Evolutionary conservation across 331 rosid genomes (phyloP).

Genomic region (Quercus tomentella): DNA sequence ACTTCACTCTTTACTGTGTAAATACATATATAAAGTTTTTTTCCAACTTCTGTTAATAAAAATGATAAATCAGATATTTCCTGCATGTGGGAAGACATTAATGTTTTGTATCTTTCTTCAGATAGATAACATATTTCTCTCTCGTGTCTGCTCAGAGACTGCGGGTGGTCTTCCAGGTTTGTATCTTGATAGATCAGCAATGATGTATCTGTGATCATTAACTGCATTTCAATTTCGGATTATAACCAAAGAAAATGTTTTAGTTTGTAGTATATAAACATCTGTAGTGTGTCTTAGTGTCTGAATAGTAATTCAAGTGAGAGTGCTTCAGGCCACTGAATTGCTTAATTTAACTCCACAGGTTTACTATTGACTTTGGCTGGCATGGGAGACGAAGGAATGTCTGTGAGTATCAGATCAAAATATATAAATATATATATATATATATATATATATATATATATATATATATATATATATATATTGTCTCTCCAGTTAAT

Average conservation of each 20-base stretch:
- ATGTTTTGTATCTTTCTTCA: slow-evolving; percentile 23
- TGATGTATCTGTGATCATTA: background rate
- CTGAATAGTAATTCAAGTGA: background rate
- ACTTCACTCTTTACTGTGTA: background rate
- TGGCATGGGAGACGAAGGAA: slow-evolving; percentile 86
- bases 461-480: background rate
- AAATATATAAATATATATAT: background rate
- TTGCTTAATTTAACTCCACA: slow-evolving; percentile 25
- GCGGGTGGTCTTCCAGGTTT: slow-evolving; percentile 89
- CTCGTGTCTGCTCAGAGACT: slow-evolving; percentile 86
- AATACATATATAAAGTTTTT: background rate
- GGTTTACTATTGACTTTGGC: slow-evolving; percentile 93
- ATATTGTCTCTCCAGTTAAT: background rate
- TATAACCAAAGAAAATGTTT: background rate
- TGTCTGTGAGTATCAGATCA: slow-evolving; percentile 60
- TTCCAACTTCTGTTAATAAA: background rate
- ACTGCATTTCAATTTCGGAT: background rate
- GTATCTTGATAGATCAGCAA: slow-evolving; percentile 16
- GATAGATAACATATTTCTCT: slow-evolving; percentile 84
- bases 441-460: background rate
- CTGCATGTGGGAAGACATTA: background rate
- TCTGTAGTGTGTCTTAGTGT: background rate
- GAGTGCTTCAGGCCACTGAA: slow-evolving; percentile 13
- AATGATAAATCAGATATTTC: background rate
- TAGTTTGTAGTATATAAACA: background rate